These are phyloP conservation scores for Paecilomyces variotii DNA, from an alignment of 2,329 filamentous ascomycete species.

Conservation along the genomic window DNA sequence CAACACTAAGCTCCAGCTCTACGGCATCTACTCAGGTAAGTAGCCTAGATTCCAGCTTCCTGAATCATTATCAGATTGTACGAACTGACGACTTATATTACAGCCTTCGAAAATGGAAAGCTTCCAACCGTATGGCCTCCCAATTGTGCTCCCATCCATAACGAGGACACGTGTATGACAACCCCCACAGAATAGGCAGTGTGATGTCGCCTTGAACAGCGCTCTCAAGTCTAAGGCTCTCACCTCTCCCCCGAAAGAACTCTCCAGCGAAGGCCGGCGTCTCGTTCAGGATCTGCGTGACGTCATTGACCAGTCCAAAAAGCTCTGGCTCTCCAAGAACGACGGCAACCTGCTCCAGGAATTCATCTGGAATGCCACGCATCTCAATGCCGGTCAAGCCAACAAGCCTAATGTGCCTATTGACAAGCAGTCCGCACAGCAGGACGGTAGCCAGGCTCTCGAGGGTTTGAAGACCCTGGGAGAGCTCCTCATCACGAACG, in stretches of 20 bases:
- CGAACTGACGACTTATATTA: conserved; percentile 13
- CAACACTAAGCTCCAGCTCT: conserved; percentile 89
- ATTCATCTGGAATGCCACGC: conserved; percentile 89
- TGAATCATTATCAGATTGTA: conserved; percentile 8
- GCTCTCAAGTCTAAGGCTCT: conserved; percentile 66
- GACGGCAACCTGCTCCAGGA: conserved; percentile 90
- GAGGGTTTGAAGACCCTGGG: conserved; percentile 83
- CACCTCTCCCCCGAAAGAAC: conserved; percentile 60
- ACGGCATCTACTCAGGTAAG: conserved; percentile 68
- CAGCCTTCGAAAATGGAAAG: conserved; percentile 81
- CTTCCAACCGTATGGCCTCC: conserved; percentile 65
- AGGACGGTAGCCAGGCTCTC: conserved; percentile 75
- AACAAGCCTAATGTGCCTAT: conserved; percentile 58
- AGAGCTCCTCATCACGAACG: conserved; percentile 85
- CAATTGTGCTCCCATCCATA: background rate
- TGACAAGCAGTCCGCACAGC: conserved; percentile 66
- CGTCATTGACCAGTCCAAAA: conserved; percentile 77
- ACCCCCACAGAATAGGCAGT: conserved; percentile 70
- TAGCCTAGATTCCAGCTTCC: background rate
- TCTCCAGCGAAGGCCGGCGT: conserved; percentile 74
- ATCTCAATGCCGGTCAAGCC: conserved; percentile 59
- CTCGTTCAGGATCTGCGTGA: conserved; percentile 69
- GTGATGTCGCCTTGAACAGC: conserved; percentile 89
- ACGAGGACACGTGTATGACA: background rate
- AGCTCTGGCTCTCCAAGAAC: conserved; percentile 85